Conservation (phyloP, 2,329 filamentous ascomycete genomes). For the Claviceps sorghi region DNA sequence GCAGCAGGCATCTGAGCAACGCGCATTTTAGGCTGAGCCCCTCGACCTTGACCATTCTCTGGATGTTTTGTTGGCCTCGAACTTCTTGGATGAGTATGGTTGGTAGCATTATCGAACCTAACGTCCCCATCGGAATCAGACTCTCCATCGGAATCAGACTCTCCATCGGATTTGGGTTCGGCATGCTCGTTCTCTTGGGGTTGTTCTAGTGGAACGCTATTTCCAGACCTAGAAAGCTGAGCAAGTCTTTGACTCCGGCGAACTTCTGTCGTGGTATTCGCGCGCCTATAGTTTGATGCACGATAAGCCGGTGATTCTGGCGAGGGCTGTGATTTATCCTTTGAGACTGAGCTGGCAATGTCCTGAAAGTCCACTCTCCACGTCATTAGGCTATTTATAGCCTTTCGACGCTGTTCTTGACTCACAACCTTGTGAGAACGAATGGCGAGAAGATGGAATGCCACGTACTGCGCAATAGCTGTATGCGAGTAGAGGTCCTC, state of each 20-base stretch:
- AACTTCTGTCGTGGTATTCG: too few species aligned
- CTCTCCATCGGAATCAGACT: too few species aligned
- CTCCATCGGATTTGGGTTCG: neutral
- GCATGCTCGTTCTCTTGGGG: neutral
- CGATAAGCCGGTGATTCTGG: neutral
- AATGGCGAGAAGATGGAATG: neutral
- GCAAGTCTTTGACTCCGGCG: too few species aligned
- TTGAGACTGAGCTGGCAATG: neutral
- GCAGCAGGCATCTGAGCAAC: neutral
- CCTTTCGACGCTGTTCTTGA: neutral
- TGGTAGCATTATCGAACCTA: too few species aligned
- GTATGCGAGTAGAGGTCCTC: neutral
- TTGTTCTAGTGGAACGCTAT: neutral
- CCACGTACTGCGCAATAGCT: neutral
- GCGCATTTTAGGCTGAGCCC: neutral
- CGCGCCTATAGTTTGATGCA: neutral
- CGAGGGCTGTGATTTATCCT: neutral
- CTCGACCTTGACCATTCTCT: neutral
- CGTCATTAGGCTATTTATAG: neutral
- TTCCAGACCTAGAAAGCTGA: neutral
- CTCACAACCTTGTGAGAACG: neutral
- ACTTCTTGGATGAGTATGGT: too few species aligned
- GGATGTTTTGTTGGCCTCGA: neutral
- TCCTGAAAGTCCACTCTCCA: neutral
- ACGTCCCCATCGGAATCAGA: too few species aligned